Conservation (phyloP, 148 eudicot species). For the Chenopodium formosanum region DNA sequence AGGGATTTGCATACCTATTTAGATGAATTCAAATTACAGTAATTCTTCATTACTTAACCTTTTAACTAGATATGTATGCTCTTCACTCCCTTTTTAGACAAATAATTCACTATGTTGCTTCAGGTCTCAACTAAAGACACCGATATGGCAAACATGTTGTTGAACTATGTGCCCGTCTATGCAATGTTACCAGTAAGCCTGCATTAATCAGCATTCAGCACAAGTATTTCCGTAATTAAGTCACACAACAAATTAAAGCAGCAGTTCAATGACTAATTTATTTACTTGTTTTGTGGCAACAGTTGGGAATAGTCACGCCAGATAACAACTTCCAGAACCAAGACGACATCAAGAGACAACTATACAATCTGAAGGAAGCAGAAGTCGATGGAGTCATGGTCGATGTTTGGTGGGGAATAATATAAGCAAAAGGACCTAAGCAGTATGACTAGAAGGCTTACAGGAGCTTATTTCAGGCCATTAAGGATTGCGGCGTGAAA, state of each 20-base stretch:
- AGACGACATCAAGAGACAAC: too few relatives aligned
- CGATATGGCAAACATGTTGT: conserved; percentile 38
- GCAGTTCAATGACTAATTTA: not conserved
- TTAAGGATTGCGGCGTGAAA: too few relatives aligned
- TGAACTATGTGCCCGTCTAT: conserved; percentile 75
- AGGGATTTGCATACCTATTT: not conserved
- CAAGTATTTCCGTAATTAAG: not conserved
- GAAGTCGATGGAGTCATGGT: too few relatives aligned
- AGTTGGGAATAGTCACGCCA: too few relatives aligned
- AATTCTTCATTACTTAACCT: too few relatives aligned
- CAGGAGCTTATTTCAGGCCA: too few relatives aligned
- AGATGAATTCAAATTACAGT: too few relatives aligned
- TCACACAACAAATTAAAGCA: not conserved
- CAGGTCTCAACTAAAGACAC: conserved; percentile 35
- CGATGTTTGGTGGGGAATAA: too few relatives aligned
- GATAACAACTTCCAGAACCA: not conserved
- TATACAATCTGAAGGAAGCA: too few relatives aligned
- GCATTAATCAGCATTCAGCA: too few relatives aligned
- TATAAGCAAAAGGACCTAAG: too few relatives aligned
- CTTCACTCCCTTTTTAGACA: not conserved
- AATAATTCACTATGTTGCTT: not conserved
- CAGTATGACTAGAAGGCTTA: too few relatives aligned
- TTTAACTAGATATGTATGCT: not conserved
- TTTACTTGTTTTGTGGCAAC: not conserved
- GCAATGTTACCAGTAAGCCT: conserved; percentile 79